phyloP scores from a whole-genome alignment of 2,329 filamentous ascomycete genomes.

The Esteya vermicola region DNA sequence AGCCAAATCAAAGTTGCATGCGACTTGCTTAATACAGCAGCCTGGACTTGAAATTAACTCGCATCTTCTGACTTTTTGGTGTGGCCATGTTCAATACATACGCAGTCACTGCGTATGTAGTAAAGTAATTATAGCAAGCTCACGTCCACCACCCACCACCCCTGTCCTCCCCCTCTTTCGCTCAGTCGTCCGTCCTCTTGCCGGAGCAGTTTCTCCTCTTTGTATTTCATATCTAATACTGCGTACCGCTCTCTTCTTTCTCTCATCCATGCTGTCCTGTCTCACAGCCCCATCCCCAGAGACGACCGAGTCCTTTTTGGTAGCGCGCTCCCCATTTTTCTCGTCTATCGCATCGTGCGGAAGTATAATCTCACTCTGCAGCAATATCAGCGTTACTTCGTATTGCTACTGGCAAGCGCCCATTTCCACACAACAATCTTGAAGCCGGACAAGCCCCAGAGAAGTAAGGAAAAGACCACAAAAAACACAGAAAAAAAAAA shows the following conservation, averaged over 20 bases:
- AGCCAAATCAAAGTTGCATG: too few relatives aligned
- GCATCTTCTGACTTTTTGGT: too few relatives aligned
- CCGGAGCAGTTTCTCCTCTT: background rate
- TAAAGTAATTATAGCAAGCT: conserved; percentile 1
- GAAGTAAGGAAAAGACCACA: too few relatives aligned
- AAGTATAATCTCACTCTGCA: too few relatives aligned
- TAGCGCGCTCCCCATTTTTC: too few relatives aligned
- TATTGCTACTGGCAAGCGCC: too few relatives aligned
- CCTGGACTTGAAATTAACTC: too few relatives aligned
- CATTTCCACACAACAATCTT: conserved; percentile 1
- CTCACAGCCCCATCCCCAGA: background rate
- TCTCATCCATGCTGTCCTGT: background rate
- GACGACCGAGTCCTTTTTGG: background rate
- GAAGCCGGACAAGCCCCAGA: conserved; percentile 1
- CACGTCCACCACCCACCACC: conserved; percentile 1
- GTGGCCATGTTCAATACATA: too few relatives aligned
- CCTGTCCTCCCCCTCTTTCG: background rate
- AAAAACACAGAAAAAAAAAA: too few relatives aligned
- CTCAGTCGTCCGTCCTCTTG: background rate
- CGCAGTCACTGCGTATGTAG: background rate
- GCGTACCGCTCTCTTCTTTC: background rate
- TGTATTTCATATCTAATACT: background rate
- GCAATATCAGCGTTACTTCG: too few relatives aligned
- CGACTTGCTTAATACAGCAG: too few relatives aligned
- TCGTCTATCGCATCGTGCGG: too few relatives aligned